Evolutionary conservation across 2,329 filamentous ascomycete species (phyloP).

Genomic region (Neonectria sp.): DNA sequence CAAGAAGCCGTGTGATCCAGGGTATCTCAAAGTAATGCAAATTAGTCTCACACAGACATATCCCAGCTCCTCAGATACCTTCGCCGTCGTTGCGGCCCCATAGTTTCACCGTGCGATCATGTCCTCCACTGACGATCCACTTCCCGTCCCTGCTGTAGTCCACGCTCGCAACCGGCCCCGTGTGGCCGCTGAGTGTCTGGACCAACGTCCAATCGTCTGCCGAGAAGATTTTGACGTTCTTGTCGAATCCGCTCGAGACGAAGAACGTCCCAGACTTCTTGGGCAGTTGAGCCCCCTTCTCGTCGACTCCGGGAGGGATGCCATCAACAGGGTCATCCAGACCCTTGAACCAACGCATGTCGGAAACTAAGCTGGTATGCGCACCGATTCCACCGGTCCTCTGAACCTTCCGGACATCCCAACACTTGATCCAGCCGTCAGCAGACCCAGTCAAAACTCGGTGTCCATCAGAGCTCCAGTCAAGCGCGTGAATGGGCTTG

Average conservation of each 20-base stretch:
- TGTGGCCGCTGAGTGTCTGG: conserved; percentile 90
- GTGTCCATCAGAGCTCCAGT: conserved; percentile 93
- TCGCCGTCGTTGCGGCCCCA: conserved; percentile 90
- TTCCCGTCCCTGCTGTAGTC: conserved; percentile 88
- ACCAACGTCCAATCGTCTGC: conserved; percentile 95
- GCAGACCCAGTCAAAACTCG: conserved; percentile 93
- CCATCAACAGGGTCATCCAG: conserved; percentile 80
- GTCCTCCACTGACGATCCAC: conserved; percentile 95
- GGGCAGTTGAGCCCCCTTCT: conserved; percentile 77
- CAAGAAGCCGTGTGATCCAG: conserved; percentile 34
- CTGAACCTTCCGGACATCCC: conserved; percentile 93
- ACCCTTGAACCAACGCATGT: conserved; percentile 95
- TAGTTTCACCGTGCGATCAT: conserved; percentile 95
- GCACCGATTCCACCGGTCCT: conserved; percentile 89
- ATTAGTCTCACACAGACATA: conserved; percentile 35
- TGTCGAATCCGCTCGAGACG: conserved; percentile 92
- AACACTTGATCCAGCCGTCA: conserved; percentile 97
- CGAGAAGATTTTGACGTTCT: conserved; percentile 95
- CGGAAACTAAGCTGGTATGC: conserved; percentile 91
- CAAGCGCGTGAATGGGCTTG: conserved; percentile 91
- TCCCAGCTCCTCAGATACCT: conserved; percentile 55
- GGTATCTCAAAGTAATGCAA: conserved; percentile 46
- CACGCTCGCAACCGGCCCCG: conserved; percentile 90
- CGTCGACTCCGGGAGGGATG: conserved; percentile 71
- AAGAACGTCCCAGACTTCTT: conserved; percentile 95